phyloP scores from a whole-genome alignment of 768 basidiomycete species.

The Lenzites betulinus region DNA sequence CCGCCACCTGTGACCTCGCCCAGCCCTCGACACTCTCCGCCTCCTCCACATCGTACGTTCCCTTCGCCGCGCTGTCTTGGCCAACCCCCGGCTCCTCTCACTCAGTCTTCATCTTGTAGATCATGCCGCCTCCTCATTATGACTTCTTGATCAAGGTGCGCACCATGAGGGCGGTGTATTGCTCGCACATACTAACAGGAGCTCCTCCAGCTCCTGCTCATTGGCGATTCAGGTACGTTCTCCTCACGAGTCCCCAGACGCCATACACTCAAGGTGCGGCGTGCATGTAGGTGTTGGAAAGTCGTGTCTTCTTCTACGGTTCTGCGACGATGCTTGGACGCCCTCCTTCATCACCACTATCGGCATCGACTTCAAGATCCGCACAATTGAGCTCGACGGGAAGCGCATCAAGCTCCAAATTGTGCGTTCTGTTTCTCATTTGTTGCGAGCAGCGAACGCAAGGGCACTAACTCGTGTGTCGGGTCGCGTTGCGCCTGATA shows the following conservation, averaged over 20 bases:
- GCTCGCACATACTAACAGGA: background rate
- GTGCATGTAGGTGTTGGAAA: constrained; percentile 81
- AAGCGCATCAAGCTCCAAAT: constrained; percentile 99
- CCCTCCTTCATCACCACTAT: constrained; percentile 99
- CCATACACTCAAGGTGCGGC: background rate
- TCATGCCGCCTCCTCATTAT: constrained; percentile 91
- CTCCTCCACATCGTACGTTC: background rate
- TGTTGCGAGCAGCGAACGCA: background rate
- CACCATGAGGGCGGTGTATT: background rate
- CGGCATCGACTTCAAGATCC: constrained; percentile 99
- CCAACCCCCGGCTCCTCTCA: background rate
- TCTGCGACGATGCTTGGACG: constrained; percentile 99
- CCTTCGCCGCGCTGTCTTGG: background rate
- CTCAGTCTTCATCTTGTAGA: constrained; percentile 9
- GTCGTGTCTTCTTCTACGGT: constrained; percentile 92
- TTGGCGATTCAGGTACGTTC: constrained; percentile 85
- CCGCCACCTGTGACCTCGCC: constrained; percentile 3
- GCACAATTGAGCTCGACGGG: constrained; percentile 96
- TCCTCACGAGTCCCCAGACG: background rate
- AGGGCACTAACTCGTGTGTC: background rate
- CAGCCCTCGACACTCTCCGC: background rate
- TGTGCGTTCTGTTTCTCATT: constrained; percentile 48
- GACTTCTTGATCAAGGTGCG: constrained; percentile 94
- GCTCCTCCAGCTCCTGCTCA: constrained; percentile 76
- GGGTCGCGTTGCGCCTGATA: constrained; percentile 32